phyloP scores from a whole-genome alignment of 768 basidiomycete genomes.

The Kwoniella dendrophila region DNA sequence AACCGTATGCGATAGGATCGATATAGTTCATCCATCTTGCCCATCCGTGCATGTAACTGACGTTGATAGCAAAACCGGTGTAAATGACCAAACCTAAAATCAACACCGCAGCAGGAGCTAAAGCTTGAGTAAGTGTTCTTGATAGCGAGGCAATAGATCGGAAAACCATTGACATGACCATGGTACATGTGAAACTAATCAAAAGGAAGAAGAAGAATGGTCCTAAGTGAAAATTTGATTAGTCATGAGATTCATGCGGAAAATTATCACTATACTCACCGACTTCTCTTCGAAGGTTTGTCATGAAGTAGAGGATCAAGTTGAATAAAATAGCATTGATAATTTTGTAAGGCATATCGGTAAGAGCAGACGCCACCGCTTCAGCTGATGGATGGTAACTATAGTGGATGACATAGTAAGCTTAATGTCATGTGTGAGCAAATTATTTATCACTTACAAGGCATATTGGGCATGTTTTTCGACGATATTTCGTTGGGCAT shows the following conservation, averaged over 20 bases:
- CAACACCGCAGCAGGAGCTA: slow-evolving; percentile 66
- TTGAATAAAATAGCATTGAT: slow-evolving; percentile 53
- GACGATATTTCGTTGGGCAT: slow-evolving; percentile 58
- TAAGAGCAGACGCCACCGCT: slow-evolving; percentile 53
- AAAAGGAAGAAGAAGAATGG: slow-evolving; percentile 61
- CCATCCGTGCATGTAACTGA: slow-evolving; percentile 56
- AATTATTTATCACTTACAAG: slow-evolving; percentile 26
- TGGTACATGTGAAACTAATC: slow-evolving; percentile 64
- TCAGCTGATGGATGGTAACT: slow-evolving; percentile 62
- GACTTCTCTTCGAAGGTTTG: slow-evolving; percentile 60
- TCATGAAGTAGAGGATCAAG: slow-evolving; percentile 59
- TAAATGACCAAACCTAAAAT: slow-evolving; percentile 74
- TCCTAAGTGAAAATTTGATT: slow-evolving; percentile 16
- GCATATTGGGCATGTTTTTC: slow-evolving; percentile 61
- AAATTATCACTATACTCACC: slow-evolving; percentile 57
- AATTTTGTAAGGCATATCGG: slow-evolving; percentile 54
- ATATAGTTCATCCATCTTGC: slow-evolving; percentile 64
- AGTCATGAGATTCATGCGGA: background rate
- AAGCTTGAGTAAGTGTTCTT: slow-evolving; percentile 66
- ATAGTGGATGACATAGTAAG: too few relatives aligned
- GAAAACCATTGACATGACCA: slow-evolving; percentile 62
- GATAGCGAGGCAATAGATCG: slow-evolving; percentile 66
- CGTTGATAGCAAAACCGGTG: slow-evolving; percentile 61
- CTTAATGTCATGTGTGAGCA: background rate
- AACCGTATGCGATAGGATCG: slow-evolving; percentile 74